Base-by-base conservation (phyloP, 2,329 filamentous ascomycete species). In the Monosporascus sp. region DNA sequence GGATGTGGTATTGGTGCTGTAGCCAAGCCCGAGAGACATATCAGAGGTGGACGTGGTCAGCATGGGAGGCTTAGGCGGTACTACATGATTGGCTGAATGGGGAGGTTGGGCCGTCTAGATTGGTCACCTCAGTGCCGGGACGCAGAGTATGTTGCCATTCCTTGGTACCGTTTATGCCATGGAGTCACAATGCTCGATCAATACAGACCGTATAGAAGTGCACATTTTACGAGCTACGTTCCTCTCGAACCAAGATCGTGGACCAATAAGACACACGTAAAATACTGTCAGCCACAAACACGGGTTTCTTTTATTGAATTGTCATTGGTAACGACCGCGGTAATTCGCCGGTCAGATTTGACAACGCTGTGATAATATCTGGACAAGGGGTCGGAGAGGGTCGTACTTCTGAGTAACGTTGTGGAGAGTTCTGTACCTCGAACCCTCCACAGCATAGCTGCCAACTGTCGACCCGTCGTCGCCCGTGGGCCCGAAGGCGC, bases 221-320 rank as follows among this genome's bases (percentile, higher is more conserved):
- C 45, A 48, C 50, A 22, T 44, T 48, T 44, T 47, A 24, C 27
- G 44, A 46, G 42, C 42, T 24, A 46, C 42, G 42, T 46, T 46
- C 15, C 24, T 46, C 42, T 15, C 42, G 42, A 27, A 46, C 47
- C 47, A 25, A 31, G 36, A 38, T 14, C 48, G 25, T 45, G 48
- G 51, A 20, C 44, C 51, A 53, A 53, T 50, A 20, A 50, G n/a
- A 46, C 11, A 6, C 6, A 50, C 39, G 47, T 34, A 45, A 41
- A 47, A 45, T 18, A 38, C 34, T 53, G 47, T 45, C 47, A 44
- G 46, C 38, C 22, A 38, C 27, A 34, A 41, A 20, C 39, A 48
- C n/a, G 46, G 41, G 18, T 49, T 18, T 22, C 45, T 31, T 31
- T n/a, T 46, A 46, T 46, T 27, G 42, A 45, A 15, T 25, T 25